phyloP scores from a whole-genome alignment of 2,329 filamentous ascomycete species.

The Fusarium ramigenum region DNA sequence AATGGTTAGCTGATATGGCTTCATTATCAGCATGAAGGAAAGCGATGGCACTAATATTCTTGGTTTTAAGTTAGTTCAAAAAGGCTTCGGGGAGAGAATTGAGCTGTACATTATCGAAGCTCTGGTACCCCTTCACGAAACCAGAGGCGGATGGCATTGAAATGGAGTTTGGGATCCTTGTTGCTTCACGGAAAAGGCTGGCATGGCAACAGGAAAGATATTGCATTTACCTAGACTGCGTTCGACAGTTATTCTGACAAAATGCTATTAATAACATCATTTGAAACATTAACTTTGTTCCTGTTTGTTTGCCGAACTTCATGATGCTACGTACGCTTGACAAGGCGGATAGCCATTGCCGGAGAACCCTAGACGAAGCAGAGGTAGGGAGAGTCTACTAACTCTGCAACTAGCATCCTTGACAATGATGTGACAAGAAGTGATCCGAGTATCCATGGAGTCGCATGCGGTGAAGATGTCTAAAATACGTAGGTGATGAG shows the following conservation, averaged over 20 bases:
- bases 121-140: neutral
- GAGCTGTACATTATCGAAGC: neutral
- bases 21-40: neutral
- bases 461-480: conserved; percentile 28
- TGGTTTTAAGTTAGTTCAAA: conserved; percentile 13
- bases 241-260: neutral
- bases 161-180: conserved; percentile 26
- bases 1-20: neutral
- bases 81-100: neutral
- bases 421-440: conserved; percentile 9
- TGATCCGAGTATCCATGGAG: neutral
- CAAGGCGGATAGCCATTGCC: neutral
- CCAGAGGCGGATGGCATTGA: conserved; percentile 20
- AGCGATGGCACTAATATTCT: neutral
- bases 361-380: neutral
- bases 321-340: conserved; percentile 4
- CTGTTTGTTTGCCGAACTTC: neutral
- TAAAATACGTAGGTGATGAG: conserved; percentile 6
- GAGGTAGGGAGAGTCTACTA: neutral
- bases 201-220: conserved; percentile 1
- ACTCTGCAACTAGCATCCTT: conserved; percentile 1
- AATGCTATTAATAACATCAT: conserved; percentile 17
- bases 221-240: conserved; percentile 10
- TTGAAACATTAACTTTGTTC: neutral
- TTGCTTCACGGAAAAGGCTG: conserved; percentile 24